Evolutionary conservation across 805 yeast species (phyloP).

Genomic region (Ogataea philodendri): DNA sequence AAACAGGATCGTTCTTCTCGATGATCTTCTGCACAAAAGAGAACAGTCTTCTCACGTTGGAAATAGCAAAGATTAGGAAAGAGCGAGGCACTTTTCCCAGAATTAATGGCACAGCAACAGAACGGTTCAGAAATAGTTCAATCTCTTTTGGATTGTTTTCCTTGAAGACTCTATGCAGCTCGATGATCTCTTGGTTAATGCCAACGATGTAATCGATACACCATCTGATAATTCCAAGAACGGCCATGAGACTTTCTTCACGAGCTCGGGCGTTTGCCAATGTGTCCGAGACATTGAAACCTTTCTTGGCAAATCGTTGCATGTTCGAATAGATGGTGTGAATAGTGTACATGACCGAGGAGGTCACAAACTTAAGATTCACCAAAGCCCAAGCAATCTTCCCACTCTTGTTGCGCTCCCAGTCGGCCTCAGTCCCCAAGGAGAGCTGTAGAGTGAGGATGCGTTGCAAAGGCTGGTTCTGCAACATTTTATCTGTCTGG

Average conservation of each 20-base stretch:
- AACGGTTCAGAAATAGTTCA: constrained; percentile 23
- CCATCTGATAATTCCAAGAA: constrained; percentile 85
- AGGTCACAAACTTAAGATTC: constrained; percentile 67
- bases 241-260: constrained; percentile 60
- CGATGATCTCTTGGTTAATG: constrained; percentile 68
- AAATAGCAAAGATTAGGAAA: constrained; percentile 61
- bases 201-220: constrained; percentile 73
- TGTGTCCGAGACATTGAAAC: constrained; percentile 47
- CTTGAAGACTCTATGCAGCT: constrained; percentile 36
- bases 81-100: constrained; percentile 70
- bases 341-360: constrained; percentile 62
- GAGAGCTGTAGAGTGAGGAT: constrained; percentile 66
- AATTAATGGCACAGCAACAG: constrained; percentile 55
- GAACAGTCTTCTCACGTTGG: constrained; percentile 61
- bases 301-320: constrained; percentile 54
- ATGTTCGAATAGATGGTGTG: constrained; percentile 65
- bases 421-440: constrained; percentile 49
- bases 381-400: constrained; percentile 60
- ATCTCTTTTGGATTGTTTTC: constrained; percentile 22
- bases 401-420: constrained; percentile 40
- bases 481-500: constrained; percentile 69
- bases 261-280: constrained; percentile 41
- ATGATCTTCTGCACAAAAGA: constrained; percentile 56
- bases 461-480: constrained; percentile 75
- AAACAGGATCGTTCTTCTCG: constrained; percentile 44